Evolutionary conservation across 2,329 filamentous ascomycete species (phyloP).

Genomic region (Zymoseptoria crescenta): DNA sequence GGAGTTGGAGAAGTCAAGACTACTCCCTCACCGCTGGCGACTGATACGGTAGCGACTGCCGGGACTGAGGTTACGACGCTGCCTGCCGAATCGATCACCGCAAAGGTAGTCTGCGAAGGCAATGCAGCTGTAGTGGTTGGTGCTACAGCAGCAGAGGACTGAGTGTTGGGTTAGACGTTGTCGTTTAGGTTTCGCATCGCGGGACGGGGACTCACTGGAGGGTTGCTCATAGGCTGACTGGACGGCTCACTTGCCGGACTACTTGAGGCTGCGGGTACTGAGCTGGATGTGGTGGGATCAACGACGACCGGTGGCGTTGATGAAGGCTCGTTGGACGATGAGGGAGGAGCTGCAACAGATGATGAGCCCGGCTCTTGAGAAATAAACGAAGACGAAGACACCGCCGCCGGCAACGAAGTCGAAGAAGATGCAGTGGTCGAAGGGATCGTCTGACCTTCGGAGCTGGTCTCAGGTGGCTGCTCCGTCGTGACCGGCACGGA

Average conservation of each 20-base stretch:
- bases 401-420: conserved; percentile 1
- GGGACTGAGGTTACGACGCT: conserved; percentile 33
- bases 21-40: conserved; percentile 33
- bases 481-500: conserved; percentile 10
- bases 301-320: not conserved
- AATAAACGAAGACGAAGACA: conserved; percentile 7
- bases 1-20: conserved; percentile 25
- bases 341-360: conserved; percentile 8
- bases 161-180: not conserved
- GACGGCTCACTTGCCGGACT: not conserved
- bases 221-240: not conserved
- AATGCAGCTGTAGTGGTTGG: conserved; percentile 29
- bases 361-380: conserved; percentile 15
- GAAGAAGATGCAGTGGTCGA: conserved; percentile 1
- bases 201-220: not conserved
- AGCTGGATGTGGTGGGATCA: not conserved
- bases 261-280: not conserved
- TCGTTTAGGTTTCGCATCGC: not conserved
- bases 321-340: not conserved
- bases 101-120: conserved; percentile 21
- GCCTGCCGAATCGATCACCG: conserved; percentile 16
- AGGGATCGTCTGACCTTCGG: conserved; percentile 12
- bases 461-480: conserved; percentile 2
- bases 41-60: conserved; percentile 33
- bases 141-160: not conserved